Base-by-base conservation (phyloP, 768 basidiomycete species). In the Hygrocybe punicea region DNA sequence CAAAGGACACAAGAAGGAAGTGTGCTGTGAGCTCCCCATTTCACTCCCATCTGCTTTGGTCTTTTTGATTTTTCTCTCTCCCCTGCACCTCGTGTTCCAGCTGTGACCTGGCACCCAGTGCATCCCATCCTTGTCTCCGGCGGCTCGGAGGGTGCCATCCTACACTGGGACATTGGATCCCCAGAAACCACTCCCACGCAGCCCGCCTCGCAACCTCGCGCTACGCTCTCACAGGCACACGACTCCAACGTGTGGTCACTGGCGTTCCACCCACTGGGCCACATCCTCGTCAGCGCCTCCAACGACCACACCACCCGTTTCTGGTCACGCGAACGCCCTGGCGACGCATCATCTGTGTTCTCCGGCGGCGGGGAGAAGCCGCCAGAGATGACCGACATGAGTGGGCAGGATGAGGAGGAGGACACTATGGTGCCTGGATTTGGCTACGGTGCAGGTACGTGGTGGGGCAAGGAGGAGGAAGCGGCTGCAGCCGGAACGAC, bases 291-390 rank as follows among this genome's bases (percentile, higher is more conserved):
- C 59, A 87, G 85, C 60, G 97, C 89, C 9, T 91, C 90, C n/a
- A 98, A 97, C 76, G 97, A 99, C 77, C 93, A 95, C 75, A 98
- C 97, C 5, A 97, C 96, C 6, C 84, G 95, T n/a, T 99, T 98
- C 81, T 98, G 97, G 96, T 87, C 87, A 48, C 84, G 96, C 64
- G 91, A 93, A 67, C 82, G 91, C 3, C 91, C 91, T 0, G 90
- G 91, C n/a, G 91, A 92, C 63, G 78, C 81, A 1, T 78, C 81
- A n/a, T 84, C 82, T 53, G 90, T 86, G 40, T 91, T 91, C 70
- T 84, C 84, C 0, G 87, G 84, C 7, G 89, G 88, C 6, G 91
- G 89, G 14, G 90, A 93, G 76, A 91, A 90, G 71, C 92, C 91
- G 11, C 87, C 89, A 0, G 87, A 87, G 63, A 74, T 81, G 37